A percentile compares a stretch with the other conserved stretches of the same genome.
Conservation (phyloP, 495 filamentous ascomycete species). For the Aspergillus conjunctus region DNA sequence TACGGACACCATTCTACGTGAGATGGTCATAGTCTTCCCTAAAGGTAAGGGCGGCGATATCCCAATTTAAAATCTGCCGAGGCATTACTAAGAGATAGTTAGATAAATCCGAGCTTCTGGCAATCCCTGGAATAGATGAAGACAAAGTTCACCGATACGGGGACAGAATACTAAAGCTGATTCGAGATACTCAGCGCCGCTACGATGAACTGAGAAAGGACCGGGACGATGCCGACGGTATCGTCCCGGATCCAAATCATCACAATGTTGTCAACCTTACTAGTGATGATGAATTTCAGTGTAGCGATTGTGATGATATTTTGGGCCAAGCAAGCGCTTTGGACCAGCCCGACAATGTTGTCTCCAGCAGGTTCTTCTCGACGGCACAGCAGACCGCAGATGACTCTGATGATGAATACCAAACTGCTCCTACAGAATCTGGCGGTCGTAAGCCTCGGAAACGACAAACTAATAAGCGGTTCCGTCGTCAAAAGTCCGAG, state of each 20-base stretch:
- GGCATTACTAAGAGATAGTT: constrained; percentile 14
- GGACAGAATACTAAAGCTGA: constrained; percentile 62
- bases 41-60: constrained; percentile 43
- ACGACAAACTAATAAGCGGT: constrained; percentile 32
- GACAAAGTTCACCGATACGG: constrained; percentile 75
- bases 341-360: constrained; percentile 35
- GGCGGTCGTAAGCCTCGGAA: constrained; percentile 33
- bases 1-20: constrained; percentile 72
- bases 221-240: constrained; percentile 44
- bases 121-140: constrained; percentile 67
- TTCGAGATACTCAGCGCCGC: constrained; percentile 54
- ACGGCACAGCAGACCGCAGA: constrained; percentile 28
- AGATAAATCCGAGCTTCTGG: constrained; percentile 57
- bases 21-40: constrained; percentile 82
- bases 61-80: constrained; percentile 11
- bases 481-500: constrained; percentile 34
- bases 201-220: constrained; percentile 62
- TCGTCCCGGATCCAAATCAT: constrained; percentile 58
- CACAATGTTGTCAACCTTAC: constrained; percentile 69
- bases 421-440: constrained; percentile 22
- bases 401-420: constrained; percentile 31
- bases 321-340: constrained; percentile 42
- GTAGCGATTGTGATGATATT: constrained; percentile 50
- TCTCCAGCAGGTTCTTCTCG: constrained; percentile 53
- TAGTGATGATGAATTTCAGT: constrained; percentile 39